Conservation (phyloP, 192 early-diverging fungal genomes). For the Podochytrium sp. region DNA sequence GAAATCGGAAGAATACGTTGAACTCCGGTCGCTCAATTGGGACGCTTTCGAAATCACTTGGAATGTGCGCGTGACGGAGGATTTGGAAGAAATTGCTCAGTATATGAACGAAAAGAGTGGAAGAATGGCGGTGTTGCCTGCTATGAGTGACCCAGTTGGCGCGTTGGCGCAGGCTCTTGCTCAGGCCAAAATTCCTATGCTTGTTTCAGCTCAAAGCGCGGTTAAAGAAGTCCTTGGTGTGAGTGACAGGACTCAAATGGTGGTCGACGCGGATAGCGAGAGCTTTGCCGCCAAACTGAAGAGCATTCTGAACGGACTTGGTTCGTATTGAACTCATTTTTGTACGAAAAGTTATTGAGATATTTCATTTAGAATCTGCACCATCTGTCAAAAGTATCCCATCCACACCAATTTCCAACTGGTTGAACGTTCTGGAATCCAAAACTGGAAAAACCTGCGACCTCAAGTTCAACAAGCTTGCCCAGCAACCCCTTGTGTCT, state of each 20-base stretch:
- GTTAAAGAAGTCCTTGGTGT: constrained; percentile 30
- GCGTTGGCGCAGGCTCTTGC: constrained; percentile 23
- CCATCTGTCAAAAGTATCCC: neutral
- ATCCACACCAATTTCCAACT: neutral
- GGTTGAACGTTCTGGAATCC: constrained; percentile 14
- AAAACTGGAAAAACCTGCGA: neutral
- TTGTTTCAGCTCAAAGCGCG: constrained; percentile 25
- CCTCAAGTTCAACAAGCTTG: constrained; percentile 10
- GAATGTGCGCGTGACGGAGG: constrained; percentile 5
- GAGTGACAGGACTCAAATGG: constrained; percentile 19
- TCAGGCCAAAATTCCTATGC: constrained; percentile 31
- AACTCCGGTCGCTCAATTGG: constrained; percentile 38
- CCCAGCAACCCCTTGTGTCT: constrained; percentile 41
- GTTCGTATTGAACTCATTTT: neutral
- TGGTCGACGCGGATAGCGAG: constrained; percentile 2
- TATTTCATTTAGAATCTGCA: neutral
- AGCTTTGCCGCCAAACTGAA: constrained; percentile 15
- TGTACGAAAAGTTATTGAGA: neutral
- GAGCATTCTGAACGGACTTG: neutral
- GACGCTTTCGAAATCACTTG: constrained; percentile 36
- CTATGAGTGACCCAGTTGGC: constrained; percentile 31
- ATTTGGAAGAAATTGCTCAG: constrained; percentile 14
- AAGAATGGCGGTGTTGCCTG: constrained; percentile 36
- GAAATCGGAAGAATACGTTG: constrained; percentile 42
- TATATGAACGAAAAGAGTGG: constrained; percentile 20